phyloP scores from a whole-genome alignment of 129 eudicot genomes.

The Pittosporum tobira region DNA sequence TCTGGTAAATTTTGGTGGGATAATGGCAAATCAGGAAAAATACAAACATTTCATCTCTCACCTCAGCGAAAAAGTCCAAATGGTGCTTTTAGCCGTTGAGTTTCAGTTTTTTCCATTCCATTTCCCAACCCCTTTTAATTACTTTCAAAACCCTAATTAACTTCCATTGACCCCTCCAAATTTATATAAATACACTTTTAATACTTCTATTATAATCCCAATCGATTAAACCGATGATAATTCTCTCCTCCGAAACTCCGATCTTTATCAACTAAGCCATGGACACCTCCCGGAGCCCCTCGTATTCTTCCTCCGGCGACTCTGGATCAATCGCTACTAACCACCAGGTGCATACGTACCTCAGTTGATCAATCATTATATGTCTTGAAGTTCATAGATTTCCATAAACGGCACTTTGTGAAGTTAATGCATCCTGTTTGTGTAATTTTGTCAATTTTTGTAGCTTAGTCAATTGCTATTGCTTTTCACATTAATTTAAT shows the following conservation, averaged over 20 bases:
- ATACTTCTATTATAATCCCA: no score
- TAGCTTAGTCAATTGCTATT: neutral
- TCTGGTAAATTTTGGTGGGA: neutral
- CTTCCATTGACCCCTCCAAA: conserved; percentile 11
- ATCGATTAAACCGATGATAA: conserved; percentile 10
- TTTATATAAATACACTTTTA: no score
- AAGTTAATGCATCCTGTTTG: no score
- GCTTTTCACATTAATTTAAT: neutral
- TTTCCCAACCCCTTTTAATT: neutral
- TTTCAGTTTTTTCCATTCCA: conserved; percentile 16
- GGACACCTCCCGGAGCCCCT: conserved; percentile 42
- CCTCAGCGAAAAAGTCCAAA: neutral
- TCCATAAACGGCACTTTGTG: neutral
- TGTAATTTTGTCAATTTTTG: no score
- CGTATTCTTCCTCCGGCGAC: conserved; percentile 47
- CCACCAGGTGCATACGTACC: conserved; percentile 36
- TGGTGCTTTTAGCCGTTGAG: conserved; percentile 8
- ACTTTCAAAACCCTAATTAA: conserved; percentile 30
- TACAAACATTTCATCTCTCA: neutral
- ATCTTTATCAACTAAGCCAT: conserved; percentile 21
- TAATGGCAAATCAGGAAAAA: neutral
- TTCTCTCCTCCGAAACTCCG: neutral
- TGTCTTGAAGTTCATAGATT: neutral
- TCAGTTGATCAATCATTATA: neutral
- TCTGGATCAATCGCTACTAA: conserved; percentile 50